Conservation (phyloP, 345 rosid species). For the Linum usitatissimum region DNA sequence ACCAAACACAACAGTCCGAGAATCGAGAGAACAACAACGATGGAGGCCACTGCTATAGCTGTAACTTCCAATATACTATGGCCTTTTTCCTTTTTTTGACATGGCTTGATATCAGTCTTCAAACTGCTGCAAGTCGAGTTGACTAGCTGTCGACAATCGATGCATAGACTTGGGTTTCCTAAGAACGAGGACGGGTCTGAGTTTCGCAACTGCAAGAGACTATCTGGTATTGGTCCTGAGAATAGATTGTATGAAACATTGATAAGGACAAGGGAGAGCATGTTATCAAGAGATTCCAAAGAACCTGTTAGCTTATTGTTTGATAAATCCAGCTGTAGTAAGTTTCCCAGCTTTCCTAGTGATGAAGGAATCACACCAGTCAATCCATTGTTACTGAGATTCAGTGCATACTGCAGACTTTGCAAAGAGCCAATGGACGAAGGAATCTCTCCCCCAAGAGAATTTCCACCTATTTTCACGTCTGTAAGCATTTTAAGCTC, state of each 20-base stretch:
- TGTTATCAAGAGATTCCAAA: slow-evolving; percentile 30
- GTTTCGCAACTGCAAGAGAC: slow-evolving; percentile 21
- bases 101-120: slow-evolving; percentile 25
- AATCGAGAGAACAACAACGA: slow-evolving; percentile 21
- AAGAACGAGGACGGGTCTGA: slow-evolving; percentile 40
- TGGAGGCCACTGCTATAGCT: slow-evolving; percentile 33
- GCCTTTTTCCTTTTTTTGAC: slow-evolving; percentile 24
- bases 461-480: slow-evolving; percentile 54
- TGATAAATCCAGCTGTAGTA: slow-evolving; percentile 49
- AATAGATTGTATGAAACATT: slow-evolving; percentile 58
- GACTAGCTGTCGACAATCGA: slow-evolving; percentile 29
- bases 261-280: slow-evolving; percentile 28
- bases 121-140: slow-evolving; percentile 17
- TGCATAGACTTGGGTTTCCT: slow-evolving; percentile 53
- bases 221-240: slow-evolving; percentile 54
- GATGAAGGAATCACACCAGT: slow-evolving; percentile 45
- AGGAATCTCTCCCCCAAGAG: slow-evolving; percentile 60
- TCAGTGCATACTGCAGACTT: slow-evolving; percentile 39
- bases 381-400: slow-evolving; percentile 51
- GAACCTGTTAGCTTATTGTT: slow-evolving; percentile 55
- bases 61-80: slow-evolving; percentile 23
- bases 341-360: slow-evolving; percentile 30
- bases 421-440: slow-evolving; percentile 37
- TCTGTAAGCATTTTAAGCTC: slow-evolving; percentile 38
- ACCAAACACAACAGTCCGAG: slow-evolving; percentile 26